phyloP scores from a whole-genome alignment of 1,284 basidiomycete species.

The Trametes hirsuta region DNA sequence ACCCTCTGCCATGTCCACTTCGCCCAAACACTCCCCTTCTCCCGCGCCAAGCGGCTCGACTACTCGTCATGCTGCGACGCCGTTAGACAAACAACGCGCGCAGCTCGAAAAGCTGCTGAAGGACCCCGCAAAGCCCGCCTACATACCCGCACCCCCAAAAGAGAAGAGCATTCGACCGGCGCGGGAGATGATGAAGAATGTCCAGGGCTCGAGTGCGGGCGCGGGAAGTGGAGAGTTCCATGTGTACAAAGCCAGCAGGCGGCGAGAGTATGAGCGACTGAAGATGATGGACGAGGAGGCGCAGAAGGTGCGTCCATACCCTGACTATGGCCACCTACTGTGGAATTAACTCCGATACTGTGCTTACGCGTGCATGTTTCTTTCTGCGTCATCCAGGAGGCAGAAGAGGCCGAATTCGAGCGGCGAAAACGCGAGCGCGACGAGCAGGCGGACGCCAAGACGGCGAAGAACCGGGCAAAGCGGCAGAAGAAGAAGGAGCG shows the following conservation, averaged over 20 bases:
- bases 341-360: not conserved
- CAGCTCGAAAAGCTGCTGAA: conserved; percentile 87
- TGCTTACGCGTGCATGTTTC: not conserved
- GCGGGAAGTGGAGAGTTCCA: conserved; percentile 97
- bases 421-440: conserved; percentile 66
- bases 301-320: conserved; percentile 60
- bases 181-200: conserved; percentile 98
- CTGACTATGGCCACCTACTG: not conserved
- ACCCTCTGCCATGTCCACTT: conserved; percentile 27
- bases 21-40: conserved; percentile 29
- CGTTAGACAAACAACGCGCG: conserved; percentile 72
- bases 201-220: conserved; percentile 91
- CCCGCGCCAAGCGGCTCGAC: conserved; percentile 27
- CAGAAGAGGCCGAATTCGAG: conserved; percentile 67
- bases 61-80: conserved; percentile 68
- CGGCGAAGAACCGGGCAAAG: conserved; percentile 90
- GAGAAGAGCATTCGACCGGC: conserved; percentile 80
- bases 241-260: conserved; percentile 94
- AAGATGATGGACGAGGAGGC: conserved; percentile 88
- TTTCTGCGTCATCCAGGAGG: conserved; percentile 51
- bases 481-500: conserved; percentile 87
- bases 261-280: conserved; percentile 94
- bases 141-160: conserved; percentile 74
- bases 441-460: conserved; percentile 78
- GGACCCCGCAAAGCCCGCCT: conserved; percentile 81